Conservation (phyloP, 495 filamentous ascomycete species). For the Tuber indicum region DNA sequence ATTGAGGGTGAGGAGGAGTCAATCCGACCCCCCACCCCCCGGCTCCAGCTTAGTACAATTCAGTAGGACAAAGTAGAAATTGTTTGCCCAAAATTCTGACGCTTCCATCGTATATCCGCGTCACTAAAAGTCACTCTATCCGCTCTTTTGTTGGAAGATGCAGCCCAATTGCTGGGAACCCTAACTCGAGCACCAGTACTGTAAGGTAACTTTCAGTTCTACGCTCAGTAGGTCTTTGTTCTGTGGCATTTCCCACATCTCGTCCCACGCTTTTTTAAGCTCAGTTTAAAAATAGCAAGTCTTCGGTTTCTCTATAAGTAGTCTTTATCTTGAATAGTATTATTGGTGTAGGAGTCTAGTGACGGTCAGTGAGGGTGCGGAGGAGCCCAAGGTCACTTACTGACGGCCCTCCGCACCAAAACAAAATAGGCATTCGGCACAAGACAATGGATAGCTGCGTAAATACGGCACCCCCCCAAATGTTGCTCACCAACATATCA, state of each 20-base stretch:
- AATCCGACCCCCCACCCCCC: background rate
- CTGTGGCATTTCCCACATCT: background rate
- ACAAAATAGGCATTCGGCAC: background rate
- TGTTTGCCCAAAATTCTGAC: background rate
- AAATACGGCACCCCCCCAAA: background rate
- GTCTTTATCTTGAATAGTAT: background rate
- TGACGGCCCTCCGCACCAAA: background rate
- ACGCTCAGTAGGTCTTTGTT: background rate
- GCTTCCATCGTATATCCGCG: background rate
- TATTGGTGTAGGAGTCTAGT: background rate
- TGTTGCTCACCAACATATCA: background rate
- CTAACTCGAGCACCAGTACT: background rate
- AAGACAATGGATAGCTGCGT: background rate
- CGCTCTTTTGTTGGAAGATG: background rate
- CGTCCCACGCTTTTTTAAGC: background rate
- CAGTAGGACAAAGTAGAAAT: background rate
- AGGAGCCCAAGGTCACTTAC: background rate
- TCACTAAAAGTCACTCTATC: conserved; percentile 1
- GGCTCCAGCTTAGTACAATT: background rate
- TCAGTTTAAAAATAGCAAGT: background rate
- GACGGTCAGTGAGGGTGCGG: background rate
- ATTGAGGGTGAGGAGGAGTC: background rate
- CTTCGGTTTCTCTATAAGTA: background rate
- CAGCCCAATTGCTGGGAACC: background rate
- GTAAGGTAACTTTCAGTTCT: background rate